phyloP scores from a whole-genome alignment of 192 early-diverging fungal genomes.

The Glomus cerebriforme region DNA sequence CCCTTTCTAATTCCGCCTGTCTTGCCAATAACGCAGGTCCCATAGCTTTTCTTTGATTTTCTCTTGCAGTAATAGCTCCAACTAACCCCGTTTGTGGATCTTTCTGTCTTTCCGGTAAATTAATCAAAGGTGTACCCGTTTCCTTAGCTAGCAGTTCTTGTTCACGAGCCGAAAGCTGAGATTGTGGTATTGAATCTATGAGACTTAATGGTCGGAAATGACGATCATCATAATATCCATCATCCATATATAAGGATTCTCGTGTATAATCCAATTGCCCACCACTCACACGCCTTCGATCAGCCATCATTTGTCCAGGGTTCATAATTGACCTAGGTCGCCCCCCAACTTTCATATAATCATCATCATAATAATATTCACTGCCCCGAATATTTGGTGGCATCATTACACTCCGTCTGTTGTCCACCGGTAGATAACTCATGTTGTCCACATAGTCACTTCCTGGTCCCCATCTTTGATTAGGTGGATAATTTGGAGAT shows the following conservation, averaged over 20 bases:
- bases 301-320: not conserved
- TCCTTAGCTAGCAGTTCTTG: constrained; percentile 19
- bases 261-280: constrained; percentile 25
- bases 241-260: constrained; percentile 17
- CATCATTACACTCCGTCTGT: not conserved
- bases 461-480: not conserved
- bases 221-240: constrained; percentile 28
- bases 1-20: constrained; percentile 23
- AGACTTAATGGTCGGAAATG: constrained; percentile 21
- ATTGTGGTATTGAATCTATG: not conserved
- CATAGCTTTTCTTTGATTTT: not conserved
- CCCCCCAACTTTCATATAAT: not conserved
- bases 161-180: constrained; percentile 29
- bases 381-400: not conserved
- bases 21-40: not conserved
- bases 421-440: not conserved
- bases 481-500: constrained; percentile 23
- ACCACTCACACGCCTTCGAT: constrained; percentile 14
- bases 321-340: constrained; percentile 20
- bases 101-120: constrained; percentile 26
- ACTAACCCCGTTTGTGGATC: constrained; percentile 29
- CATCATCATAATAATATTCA: constrained; percentile 31
- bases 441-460: not conserved
- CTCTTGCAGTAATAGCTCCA: constrained; percentile 31
- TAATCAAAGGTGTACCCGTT: constrained; percentile 21